Evolutionary conservation across 2,329 filamentous ascomycete genomes (phyloP).

Genomic region (Colletotrichum sp.): DNA sequence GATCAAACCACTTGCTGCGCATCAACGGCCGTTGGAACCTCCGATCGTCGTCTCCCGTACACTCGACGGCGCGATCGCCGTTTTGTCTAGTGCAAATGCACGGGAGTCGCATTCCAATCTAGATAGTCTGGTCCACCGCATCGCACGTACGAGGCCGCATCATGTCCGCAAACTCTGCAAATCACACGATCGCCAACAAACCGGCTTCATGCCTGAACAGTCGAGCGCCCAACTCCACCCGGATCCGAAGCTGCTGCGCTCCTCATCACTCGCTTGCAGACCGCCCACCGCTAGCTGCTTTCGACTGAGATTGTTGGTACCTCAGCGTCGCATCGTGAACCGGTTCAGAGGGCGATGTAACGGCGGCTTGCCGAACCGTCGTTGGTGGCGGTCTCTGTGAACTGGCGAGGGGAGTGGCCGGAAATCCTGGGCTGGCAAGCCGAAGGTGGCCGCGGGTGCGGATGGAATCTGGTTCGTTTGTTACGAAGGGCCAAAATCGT

Average conservation of each 20-base stretch:
- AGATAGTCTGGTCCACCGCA: neutral
- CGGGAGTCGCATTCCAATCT: neutral
- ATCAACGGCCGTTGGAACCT: too few relatives aligned
- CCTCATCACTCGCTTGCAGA: neutral
- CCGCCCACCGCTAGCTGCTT: neutral
- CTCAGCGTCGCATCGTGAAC: neutral
- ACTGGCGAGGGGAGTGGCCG: neutral
- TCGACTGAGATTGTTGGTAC: conserved; percentile 2
- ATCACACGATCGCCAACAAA: neutral
- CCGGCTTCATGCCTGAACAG: neutral
- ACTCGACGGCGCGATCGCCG: neutral
- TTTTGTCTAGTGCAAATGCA: neutral
- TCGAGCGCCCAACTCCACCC: neutral
- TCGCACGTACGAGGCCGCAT: neutral
- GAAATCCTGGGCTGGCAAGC: neutral
- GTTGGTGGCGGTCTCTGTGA: neutral
- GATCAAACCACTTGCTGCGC: neutral
- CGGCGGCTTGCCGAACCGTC: conserved; percentile 2
- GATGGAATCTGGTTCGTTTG: neutral
- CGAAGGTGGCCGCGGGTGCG: neutral
- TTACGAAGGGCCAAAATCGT: neutral
- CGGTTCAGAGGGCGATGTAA: conserved; percentile 13
- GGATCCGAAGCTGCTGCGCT: neutral
- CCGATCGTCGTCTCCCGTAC: neutral
- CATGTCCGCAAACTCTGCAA: neutral